phyloP scores from a whole-genome alignment of 2,329 filamentous ascomycete species.

The Phaeosphaeriaceae sp. region DNA sequence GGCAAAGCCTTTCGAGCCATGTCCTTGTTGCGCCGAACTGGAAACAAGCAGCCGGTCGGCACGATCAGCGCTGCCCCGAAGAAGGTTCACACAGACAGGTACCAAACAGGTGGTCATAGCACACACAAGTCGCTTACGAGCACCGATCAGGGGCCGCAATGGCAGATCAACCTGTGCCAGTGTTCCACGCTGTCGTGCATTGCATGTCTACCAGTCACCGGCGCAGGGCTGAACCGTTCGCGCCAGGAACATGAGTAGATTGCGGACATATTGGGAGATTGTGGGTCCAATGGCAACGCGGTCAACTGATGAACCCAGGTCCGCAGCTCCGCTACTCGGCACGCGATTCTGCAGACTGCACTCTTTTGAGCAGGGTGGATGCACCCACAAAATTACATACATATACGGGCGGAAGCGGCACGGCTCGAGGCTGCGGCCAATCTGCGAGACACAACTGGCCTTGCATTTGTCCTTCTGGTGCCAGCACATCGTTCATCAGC shows the following conservation, averaged over 20 bases:
- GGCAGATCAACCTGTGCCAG: constrained; percentile 22
- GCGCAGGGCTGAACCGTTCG: constrained; percentile 38
- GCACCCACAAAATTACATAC: constrained; percentile 11
- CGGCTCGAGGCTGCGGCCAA: constrained; percentile 21
- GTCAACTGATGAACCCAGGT: constrained; percentile 6
- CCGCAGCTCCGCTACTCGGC: not conserved
- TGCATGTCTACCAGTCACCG: constrained; percentile 4
- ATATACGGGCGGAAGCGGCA: constrained; percentile 17
- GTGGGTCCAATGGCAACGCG: constrained; percentile 21
- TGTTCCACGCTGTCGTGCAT: constrained; percentile 8
- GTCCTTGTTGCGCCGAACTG: constrained; percentile 24
- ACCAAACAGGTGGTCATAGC: constrained; percentile 38
- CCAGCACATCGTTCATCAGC: constrained; percentile 3
- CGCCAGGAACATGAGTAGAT: constrained; percentile 27
- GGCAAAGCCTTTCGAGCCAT: constrained; percentile 21
- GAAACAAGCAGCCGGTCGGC: not conserved
- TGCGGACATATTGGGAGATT: constrained; percentile 11
- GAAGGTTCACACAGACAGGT: constrained; percentile 14
- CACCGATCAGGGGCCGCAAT: constrained; percentile 33
- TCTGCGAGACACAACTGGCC: constrained; percentile 34
- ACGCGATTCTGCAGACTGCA: constrained; percentile 15
- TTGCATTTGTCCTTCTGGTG: constrained; percentile 32
- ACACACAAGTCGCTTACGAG: constrained; percentile 22
- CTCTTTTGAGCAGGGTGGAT: constrained; percentile 27
- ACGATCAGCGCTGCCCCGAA: constrained; percentile 8